Percentiles rank a stretch among this genome's conserved stretches.
phyloP scores from a whole-genome alignment of 1,139 yeast genomes.

The Zhuliangozyma blackwelliae region DNA sequence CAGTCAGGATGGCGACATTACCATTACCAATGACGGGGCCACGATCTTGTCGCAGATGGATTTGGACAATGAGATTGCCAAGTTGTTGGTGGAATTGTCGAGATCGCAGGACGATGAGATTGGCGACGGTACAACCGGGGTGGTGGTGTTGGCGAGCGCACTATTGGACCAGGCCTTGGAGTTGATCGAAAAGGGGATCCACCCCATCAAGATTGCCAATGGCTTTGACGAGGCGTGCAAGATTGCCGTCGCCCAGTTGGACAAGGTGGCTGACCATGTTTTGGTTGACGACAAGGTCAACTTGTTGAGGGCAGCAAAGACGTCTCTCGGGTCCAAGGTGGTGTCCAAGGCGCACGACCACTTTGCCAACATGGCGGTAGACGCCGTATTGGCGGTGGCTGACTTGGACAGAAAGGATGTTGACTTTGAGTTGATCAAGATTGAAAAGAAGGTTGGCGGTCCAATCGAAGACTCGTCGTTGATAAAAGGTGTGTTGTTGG shows the following conservation, averaged over 20 bases:
- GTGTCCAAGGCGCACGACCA: slow-evolving; percentile 91
- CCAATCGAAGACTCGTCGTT: slow-evolving; percentile 78
- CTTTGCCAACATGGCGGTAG: slow-evolving; percentile 96
- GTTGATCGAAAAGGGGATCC: slow-evolving; percentile 93
- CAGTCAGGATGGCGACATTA: slow-evolving; percentile 93
- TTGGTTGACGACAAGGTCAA: slow-evolving; percentile 49
- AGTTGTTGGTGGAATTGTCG: slow-evolving; percentile 87
- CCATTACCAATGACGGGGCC: slow-evolving; percentile 98
- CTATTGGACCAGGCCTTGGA: slow-evolving; percentile 91
- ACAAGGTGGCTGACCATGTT: slow-evolving; percentile 64
- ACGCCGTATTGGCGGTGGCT: slow-evolving; percentile 89
- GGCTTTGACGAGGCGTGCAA: slow-evolving; percentile 98
- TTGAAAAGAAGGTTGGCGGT: slow-evolving; percentile 96
- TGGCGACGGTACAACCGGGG: slow-evolving; percentile 99
- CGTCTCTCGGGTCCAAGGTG: slow-evolving; percentile 92
- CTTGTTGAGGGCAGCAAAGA: slow-evolving; percentile 85
- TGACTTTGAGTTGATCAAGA: slow-evolving; percentile 91
- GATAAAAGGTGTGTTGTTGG: slow-evolving; percentile 87
- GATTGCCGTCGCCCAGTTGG: slow-evolving; percentile 76
- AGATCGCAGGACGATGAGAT: slow-evolving; percentile 97
- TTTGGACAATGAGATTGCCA: slow-evolving; percentile 92
- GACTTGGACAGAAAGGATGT: slow-evolving; percentile 91
- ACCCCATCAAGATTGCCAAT: slow-evolving; percentile 93
- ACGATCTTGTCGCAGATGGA: slow-evolving; percentile 96
- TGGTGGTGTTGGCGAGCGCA: slow-evolving; percentile 93